These are phyloP conservation scores for Sanghuangporus baumii DNA, from an alignment of 1,284 basidiomycete genomes.

Conservation along the genomic window DNA sequence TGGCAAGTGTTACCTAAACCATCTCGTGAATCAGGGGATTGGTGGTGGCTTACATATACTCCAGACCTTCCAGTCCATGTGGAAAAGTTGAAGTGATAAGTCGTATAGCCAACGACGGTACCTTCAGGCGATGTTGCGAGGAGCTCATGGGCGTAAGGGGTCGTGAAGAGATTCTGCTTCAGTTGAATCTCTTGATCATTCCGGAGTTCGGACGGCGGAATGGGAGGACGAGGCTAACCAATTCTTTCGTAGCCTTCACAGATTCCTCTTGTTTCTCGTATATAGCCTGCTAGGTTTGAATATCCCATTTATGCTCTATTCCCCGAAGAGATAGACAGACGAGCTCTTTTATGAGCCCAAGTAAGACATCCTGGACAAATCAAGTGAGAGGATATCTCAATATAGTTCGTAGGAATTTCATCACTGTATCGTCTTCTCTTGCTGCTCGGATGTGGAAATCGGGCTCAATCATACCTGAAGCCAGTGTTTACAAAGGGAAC, in stretches of 20 bases:
- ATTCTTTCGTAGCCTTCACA: slow-evolving; percentile 82
- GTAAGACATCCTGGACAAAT: slow-evolving; percentile 50
- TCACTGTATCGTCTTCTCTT: not conserved
- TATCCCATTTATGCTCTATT: not conserved
- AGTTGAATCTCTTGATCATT: slow-evolving; percentile 39
- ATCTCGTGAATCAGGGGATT: not conserved
- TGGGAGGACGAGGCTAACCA: slow-evolving; percentile 44
- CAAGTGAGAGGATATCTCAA: not conserved
- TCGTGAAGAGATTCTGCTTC: slow-evolving; percentile 78
- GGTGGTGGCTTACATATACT: slow-evolving; percentile 61
- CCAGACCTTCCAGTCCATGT: slow-evolving; percentile 93
- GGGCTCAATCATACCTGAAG: not conserved
- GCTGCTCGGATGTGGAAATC: slow-evolving; percentile 12
- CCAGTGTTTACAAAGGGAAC: no score
- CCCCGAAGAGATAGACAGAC: slow-evolving; percentile 37
- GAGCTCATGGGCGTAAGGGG: slow-evolving; percentile 75
- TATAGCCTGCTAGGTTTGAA: slow-evolving; percentile 48
- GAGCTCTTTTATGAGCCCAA: slow-evolving; percentile 69
- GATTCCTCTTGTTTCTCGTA: slow-evolving; percentile 88
- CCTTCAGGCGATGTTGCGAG: slow-evolving; percentile 58
- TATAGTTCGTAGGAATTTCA: not conserved
- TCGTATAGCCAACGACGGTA: slow-evolving; percentile 54
- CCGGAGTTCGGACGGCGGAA: not conserved
- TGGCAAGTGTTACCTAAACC: slow-evolving; percentile 3
- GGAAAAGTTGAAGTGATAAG: slow-evolving; percentile 94